Evolutionary conservation across 129 eudicot genomes (phyloP), one percentile per base, ranked within the genome.

Genomic region (Deinandra increscens): DNA sequence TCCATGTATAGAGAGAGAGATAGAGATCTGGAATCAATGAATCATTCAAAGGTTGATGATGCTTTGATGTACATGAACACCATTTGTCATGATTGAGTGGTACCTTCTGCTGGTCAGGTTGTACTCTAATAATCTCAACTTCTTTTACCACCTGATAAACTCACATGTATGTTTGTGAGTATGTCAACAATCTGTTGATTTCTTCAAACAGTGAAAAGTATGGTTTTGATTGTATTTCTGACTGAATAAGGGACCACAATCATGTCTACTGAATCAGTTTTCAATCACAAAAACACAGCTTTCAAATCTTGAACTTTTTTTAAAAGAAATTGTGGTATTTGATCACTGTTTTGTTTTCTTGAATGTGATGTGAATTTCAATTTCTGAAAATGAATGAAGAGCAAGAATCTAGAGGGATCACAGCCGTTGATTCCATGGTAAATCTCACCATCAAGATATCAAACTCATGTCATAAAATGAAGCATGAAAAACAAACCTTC

Each of bases 381-480:
- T n/a, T 26, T 26, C 31, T 26, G 31, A 26, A 26, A 26, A 82
- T 83, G 96, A 80, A 81, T 61, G 81, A 79, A 83, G 78, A 88
- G 79, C 76, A 72, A 46, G 49, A 73, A 2, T 37, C 67, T 9
- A 54, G 29, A n/a, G 72, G 60, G 54, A 81, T 80, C 72, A 69
- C 87, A 45, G 15, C 74, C 55, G 42, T 84, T 65, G 86, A 88
- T 48, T 46, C 80, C 31, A 83, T 42, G 19, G 26, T 66, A 4
- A 55, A 85, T 34, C 91, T 90, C 39, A 90, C 88, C 51, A 85
- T 90, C 84, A 90, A 86, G 66, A 80, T 81, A 66, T 73, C 91
- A 11, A 84, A 58, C 66, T 65, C 88, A 53, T 10, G 80, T 53
- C 71, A 75, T 19, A 79, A n/a, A n/a, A n/a, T n/a, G n/a, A n/a